phyloP scores from a whole-genome alignment of 1,139 yeast species.

The Geotrichum reessii region DNA sequence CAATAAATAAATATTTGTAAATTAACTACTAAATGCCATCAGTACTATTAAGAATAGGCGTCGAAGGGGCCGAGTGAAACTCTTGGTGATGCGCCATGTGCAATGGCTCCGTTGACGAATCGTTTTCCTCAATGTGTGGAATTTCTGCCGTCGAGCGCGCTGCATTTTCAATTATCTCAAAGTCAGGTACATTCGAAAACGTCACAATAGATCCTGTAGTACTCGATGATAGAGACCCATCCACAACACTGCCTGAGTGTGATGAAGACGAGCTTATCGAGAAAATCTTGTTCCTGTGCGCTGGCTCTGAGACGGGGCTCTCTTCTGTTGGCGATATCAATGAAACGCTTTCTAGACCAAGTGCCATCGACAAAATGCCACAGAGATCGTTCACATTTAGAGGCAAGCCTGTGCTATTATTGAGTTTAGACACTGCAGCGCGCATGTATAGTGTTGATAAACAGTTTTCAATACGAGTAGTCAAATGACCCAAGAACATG shows the following conservation, averaged over 20 bases:
- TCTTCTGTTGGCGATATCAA: not conserved
- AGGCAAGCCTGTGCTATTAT: not conserved
- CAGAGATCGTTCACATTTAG: not conserved
- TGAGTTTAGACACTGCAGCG: constrained; percentile 7
- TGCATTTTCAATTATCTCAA: not conserved
- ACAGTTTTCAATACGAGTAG: constrained; percentile 56
- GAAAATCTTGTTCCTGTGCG: not conserved
- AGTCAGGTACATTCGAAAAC: not conserved
- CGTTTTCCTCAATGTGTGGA: not conserved
- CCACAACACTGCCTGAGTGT: not conserved
- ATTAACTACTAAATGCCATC: not conserved
- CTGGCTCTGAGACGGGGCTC: not conserved
- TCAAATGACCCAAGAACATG: constrained; percentile 54
- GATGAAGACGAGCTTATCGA: not conserved
- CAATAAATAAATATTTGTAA: no score
- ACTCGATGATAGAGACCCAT: not conserved
- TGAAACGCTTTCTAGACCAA: not conserved
- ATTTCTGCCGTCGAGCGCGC: not conserved
- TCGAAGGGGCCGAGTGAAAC: not conserved
- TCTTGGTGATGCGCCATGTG: not conserved
- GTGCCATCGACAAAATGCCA: not conserved
- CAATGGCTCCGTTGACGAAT: not conserved
- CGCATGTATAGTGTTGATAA: constrained; percentile 25
- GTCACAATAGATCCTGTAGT: not conserved
- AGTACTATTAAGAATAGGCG: not conserved